These are phyloP conservation scores for Diospyros kaki DNA, from an alignment of 148 eudicot species.

Conservation along the genomic window DNA sequence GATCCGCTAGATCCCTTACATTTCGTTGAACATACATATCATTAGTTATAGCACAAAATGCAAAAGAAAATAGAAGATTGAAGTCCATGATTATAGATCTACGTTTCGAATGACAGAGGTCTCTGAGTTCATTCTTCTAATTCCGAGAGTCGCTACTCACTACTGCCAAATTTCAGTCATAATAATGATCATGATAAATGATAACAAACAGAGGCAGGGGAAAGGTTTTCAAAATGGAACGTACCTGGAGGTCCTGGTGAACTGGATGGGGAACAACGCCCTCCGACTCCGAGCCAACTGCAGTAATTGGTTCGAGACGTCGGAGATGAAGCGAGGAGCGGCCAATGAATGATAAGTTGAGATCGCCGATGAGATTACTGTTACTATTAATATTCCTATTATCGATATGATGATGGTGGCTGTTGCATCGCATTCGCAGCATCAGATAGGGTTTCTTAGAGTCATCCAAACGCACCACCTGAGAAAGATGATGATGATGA, in stretches of 20 bases:
- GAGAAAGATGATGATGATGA: background rate
- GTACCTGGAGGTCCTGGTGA: conserved; percentile 21
- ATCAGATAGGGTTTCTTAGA: background rate
- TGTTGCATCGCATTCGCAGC: background rate
- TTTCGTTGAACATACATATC: background rate
- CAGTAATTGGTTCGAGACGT: conserved; percentile 32
- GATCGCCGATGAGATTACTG: background rate
- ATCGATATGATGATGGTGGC: background rate
- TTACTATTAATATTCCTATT: too few relatives aligned
- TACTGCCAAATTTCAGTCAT: background rate
- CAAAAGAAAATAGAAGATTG: background rate
- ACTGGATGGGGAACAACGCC: conserved; percentile 29
- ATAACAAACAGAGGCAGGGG: background rate
- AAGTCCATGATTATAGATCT: background rate
- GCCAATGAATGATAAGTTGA: conserved; percentile 1
- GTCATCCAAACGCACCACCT: background rate
- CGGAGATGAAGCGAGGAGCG: conserved; percentile 2
- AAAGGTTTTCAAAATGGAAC: background rate
- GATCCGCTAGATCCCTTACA: background rate
- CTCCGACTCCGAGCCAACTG: conserved; percentile 34
- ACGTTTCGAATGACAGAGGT: too few relatives aligned
- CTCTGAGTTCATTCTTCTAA: too few relatives aligned
- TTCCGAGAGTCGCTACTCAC: too few relatives aligned
- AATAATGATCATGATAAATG: background rate
- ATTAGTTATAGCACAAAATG: background rate